Base-by-base conservation (phyloP, 768 basidiomycete species). In the Collybiopsis luxurians region DNA sequence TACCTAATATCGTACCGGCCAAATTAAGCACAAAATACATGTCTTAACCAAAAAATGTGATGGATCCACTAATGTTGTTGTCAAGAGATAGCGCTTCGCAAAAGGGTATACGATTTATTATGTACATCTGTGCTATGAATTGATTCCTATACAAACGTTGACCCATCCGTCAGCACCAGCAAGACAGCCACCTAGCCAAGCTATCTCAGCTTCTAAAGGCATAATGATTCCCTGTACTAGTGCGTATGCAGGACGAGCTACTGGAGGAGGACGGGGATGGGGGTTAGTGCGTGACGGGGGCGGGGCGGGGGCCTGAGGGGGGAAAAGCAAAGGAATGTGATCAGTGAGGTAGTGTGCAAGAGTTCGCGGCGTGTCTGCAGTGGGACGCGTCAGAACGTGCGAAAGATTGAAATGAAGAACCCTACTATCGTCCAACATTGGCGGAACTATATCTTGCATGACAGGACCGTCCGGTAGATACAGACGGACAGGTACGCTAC, bases 101-200 rank as follows among this genome's bases (percentile, higher is more conserved):
- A n/a, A n/a, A n/a, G n/a, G n/a, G n/a, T n/a, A n/a, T n/a, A n/a
- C n/a, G n/a, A n/a, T n/a, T n/a, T n/a, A n/a, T n/a, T n/a, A n/a
- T n/a, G n/a, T n/a, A n/a, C n/a, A 48, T 59, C 26, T 31, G 15
- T 10, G 44, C n/a, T 60, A 59, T 63, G 66, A 65, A 58, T 59
- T 64, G 56, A 89, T 71, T 15, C 89, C 90, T 27, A 97, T 75
- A 66, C 93, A 95, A 53, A 98, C 79, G 67, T 91, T 90, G 27
- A 96, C 79, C 95, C 95, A 98, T 4, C 97, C 97, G 66, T 98
- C 97, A 12, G 94, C 92, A 7, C 94, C 95, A 12, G 88, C 84
- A 71, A 98, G 75, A 64, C 93, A 94, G 19, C 91, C 87, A 10
- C 92, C 90, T n/a, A 98, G 70, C 95, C 96, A 97, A 4, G 89